Base-by-base conservation (phyloP, 192 early-diverging fungal species). In the Coemansia sp. region DNA sequence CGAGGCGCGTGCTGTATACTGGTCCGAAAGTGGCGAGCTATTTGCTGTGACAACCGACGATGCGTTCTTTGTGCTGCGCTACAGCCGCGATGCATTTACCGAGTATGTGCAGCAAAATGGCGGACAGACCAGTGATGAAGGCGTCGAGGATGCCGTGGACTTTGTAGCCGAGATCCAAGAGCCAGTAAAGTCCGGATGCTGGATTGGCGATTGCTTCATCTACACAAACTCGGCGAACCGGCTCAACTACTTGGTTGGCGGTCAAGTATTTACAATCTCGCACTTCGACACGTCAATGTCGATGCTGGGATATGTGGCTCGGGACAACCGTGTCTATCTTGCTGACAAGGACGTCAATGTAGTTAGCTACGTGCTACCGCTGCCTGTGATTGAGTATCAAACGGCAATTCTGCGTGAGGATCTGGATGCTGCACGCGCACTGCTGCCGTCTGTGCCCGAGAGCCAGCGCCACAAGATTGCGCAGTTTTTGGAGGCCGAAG, bases 181-280 rank as follows among this genome's bases (percentile, higher is more conserved):
- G 71, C 85, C 82, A 77, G 88, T 99, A 28, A 90, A 90, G 67
- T 94, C 95, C 5, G 97, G 96, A 23, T 85, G 85, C 64, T 99
- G 97, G 97, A 92, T 98, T 50, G 97, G 97, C 50, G 97, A 99
- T 77, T 98, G 97, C 71, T 98, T 99, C 67, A 97, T 99, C 59
- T 99, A 98, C 82, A 93, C 93, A 17, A 95, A 91, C 68, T 71
- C 84, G 10, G 83, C 84, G 61, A 96, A 97, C 76, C 88, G 96
- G 24, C 83, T 99, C 61, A 96, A 92, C 81, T 99, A 99, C 68
- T 78, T 99, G 36, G 96, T 99, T 5, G 96, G 97, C 55, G 90
- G 85, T 2, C 93, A 96, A 76, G 86, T 89, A 17, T 93, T 93
- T 24, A 98, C 96, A 5, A 89, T 99, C 67, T 90, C 88, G 68